Percentiles rank a stretch among this genome's conserved stretches.
These are phyloP conservation scores for Cutaneotrichosporon sp. DNA, from an alignment of 1,284 basidiomycete species.

Conservation along the genomic window DNA sequence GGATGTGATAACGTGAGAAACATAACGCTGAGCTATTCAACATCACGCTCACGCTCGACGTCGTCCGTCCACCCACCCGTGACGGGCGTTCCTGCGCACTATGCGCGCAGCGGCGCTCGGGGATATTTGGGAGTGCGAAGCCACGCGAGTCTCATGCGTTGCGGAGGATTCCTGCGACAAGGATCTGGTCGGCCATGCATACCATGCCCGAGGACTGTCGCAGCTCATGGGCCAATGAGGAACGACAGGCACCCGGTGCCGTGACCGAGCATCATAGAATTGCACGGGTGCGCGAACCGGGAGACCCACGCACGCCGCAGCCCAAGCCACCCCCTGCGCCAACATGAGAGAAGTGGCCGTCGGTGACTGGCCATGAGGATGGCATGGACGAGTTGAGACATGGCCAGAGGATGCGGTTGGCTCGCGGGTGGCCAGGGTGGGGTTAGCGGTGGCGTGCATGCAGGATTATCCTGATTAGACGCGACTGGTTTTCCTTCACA, in stretches of 20 bases:
- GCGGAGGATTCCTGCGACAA: no score
- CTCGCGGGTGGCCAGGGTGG: no score
- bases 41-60: neutral
- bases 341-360: neutral
- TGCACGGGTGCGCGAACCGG: no score
- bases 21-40: neutral
- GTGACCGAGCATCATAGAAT: no score
- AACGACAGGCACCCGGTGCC: no score
- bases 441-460: neutral
- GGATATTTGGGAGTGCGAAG: no score
- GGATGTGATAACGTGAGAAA: neutral
- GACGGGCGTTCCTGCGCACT: neutral
- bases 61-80: neutral
- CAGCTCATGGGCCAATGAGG: no score
- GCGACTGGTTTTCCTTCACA: neutral
- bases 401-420: neutral
- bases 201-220: no score
- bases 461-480: neutral
- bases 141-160: no score
- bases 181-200: no score
- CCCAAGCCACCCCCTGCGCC: neutral
- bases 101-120: no score
- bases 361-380: neutral
- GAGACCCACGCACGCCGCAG: no score
- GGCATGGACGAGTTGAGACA: neutral